Base-by-base conservation (phyloP, 192 early-diverging fungal species). In the Spizellomyces sp. region DNA sequence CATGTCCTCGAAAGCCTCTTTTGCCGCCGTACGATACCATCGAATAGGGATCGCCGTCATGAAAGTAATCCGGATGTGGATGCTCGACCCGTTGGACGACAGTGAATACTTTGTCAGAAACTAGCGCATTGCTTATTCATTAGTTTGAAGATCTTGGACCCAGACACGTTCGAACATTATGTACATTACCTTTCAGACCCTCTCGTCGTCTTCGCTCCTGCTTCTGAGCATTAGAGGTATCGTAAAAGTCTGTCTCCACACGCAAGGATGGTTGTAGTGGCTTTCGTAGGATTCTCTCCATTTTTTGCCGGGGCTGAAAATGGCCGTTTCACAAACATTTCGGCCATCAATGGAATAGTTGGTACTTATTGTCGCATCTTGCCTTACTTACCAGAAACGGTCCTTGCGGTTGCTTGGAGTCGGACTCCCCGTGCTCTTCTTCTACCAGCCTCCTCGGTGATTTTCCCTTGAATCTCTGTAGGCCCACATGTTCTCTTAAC, bases 231-330 rank as follows among this genome's bases (percentile, higher is more conserved):
- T 79, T 71, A 27, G 27, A 14, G 1, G 72, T 74, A 58, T 77
- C 74, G 58, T 68, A 77, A 63, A 74, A 84, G 22, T 69, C 71
- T 8, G 83, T 84, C 45, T 81, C 45, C 9, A 84, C 82, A 6
- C 82, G 15, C 60, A 84, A 58, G 12, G 77, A 69, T 47, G 83
- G 83, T 12, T 56, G 47, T 14, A 81, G 55, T 9, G 79, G 79
- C 57, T 67, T 77, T 10, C 19, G 21, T 48, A 60, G 47, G 42
- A 70, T 71, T 15, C 45, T 15, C 45, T 75, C 62, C 19, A 84
- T 71, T 45, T 52, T 10, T 7, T 66, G 15, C 45, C 65, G 62
- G 7, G 77, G 77, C 82, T 84, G 44, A 1, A 48, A 9, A 9
- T 14, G 14, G 12, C 10, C 21, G 22, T 41, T 15, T 41, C 27